Percentiles rank a stretch among this genome's conserved stretches.
phyloP scores from a whole-genome alignment of 768 basidiomycete genomes.

The Inosperma sp. region DNA sequence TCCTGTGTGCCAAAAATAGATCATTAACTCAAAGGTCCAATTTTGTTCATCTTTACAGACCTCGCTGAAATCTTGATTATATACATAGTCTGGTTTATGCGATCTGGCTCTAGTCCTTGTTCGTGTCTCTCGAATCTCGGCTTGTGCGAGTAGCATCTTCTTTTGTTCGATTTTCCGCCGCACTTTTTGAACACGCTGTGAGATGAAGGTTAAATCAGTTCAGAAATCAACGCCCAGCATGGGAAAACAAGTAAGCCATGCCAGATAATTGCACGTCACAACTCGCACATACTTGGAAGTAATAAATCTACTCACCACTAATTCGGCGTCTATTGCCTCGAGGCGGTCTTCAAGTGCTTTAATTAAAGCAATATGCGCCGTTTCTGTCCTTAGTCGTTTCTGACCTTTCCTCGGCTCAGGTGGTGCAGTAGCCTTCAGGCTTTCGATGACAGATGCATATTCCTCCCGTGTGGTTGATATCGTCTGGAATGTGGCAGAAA shows the following conservation, averaged over 20 bases:
- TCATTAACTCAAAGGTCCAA: constrained; percentile 21
- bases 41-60: constrained; percentile 36
- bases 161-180: constrained; percentile 68
- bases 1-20: constrained; percentile 41
- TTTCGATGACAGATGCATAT: constrained; percentile 60
- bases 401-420: constrained; percentile 41
- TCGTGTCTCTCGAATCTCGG: constrained; percentile 74
- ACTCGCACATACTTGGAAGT: constrained; percentile 5
- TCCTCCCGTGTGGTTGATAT: constrained; percentile 70
- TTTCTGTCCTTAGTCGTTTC: constrained; percentile 53
- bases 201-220: constrained; percentile 11
- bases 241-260: constrained; percentile 7
- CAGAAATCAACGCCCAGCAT: constrained; percentile 6
- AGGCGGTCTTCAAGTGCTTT: constrained; percentile 58
- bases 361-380: constrained; percentile 58
- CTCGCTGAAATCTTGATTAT: constrained; percentile 62
- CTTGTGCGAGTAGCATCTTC: constrained; percentile 60
- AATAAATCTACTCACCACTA: constrained; percentile 51
- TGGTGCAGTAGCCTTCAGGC: constrained; percentile 51
- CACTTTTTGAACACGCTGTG: constrained; percentile 65
- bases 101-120: constrained; percentile 75
- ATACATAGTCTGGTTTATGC: constrained; percentile 76
- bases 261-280: neutral
- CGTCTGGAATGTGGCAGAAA: constrained; percentile 68
- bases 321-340: constrained; percentile 62